Evolutionary conservation across 164 flowering plant species (phyloP).

Genomic region (Malania oleifera): DNA sequence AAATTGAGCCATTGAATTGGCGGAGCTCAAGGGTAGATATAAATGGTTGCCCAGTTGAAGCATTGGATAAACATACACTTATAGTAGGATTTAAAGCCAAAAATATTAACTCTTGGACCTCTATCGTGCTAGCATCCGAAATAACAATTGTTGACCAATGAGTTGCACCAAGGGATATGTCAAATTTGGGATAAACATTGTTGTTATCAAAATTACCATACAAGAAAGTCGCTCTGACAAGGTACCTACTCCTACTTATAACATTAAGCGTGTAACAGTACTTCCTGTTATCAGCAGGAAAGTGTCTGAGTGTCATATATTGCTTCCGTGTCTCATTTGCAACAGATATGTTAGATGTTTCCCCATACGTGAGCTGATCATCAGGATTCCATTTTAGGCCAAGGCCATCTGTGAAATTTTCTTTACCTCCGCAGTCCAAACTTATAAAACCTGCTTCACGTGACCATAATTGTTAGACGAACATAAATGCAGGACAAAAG

Average conservation of each 20-base stretch:
- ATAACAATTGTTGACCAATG: conserved; percentile 90
- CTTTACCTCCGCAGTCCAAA: conserved; percentile 80
- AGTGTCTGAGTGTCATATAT: conserved; percentile 66
- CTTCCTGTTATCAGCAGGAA: conserved; percentile 79
- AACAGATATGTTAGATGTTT: conserved; percentile 48
- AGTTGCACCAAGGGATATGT: conserved; percentile 85
- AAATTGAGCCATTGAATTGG: conserved; percentile 86
- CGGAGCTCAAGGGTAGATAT: conserved; percentile 98
- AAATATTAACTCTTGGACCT: conserved; percentile 68
- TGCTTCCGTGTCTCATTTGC: conserved; percentile 69
- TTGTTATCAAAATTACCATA: conserved; percentile 92
- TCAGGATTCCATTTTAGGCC: conserved; percentile 87
- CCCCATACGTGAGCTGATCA: conserved; percentile 45
- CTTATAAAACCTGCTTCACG: conserved; percentile 82
- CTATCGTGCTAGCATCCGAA: conserved; percentile 74
- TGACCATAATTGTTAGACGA: conserved; percentile 12
- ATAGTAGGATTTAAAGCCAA: conserved; percentile 65
- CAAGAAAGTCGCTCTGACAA: conserved; percentile 81
- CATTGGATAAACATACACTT: conserved; percentile 91
- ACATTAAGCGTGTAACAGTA: conserved; percentile 83
- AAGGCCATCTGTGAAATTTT: conserved; percentile 63
- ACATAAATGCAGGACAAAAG: background rate
- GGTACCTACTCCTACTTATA: conserved; percentile 69
- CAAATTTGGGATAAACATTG: conserved; percentile 92
- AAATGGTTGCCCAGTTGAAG: conserved; percentile 90